A percentile compares a stretch with the other conserved stretches of the same genome.
Conservation (phyloP, 139 green algal genomes). For the Chlorella sp. region DNA sequence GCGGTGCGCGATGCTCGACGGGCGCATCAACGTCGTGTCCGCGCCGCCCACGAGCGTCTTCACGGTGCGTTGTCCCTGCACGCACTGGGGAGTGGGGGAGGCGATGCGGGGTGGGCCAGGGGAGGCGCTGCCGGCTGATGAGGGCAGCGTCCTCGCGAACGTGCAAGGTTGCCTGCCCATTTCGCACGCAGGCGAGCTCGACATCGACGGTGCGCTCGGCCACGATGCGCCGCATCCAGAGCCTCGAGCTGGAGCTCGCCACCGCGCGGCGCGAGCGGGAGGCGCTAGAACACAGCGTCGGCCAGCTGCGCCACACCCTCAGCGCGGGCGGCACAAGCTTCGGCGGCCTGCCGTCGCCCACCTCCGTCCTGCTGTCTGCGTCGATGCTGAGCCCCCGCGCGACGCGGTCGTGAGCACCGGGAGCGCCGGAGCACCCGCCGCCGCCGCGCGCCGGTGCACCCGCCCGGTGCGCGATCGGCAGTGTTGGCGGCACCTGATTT, state of each 20-base stretch:
- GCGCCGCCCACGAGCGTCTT: conserved; percentile 19
- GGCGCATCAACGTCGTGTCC: conserved; percentile 26
- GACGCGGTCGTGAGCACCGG: not conserved
- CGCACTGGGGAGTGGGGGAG: too few species aligned
- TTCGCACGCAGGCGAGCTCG: too few species aligned
- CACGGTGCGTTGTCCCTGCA: too few species aligned
- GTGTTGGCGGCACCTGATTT: too few species aligned
- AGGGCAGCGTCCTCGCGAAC: too few species aligned
- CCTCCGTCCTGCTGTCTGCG: not conserved
- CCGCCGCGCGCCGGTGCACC: too few species aligned
- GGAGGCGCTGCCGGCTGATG: too few species aligned
- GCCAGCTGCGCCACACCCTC: conserved; percentile 8
- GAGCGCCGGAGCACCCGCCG: too few species aligned
- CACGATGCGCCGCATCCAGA: conserved; percentile 29
- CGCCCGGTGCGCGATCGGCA: too few species aligned
- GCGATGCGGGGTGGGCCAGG: too few species aligned
- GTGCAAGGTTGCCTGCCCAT: too few species aligned
- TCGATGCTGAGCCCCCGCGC: not conserved
- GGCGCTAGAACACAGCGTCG: conserved; percentile 26
- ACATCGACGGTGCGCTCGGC: conserved; percentile 10
- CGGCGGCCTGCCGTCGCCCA: not conserved
- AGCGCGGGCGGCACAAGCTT: too few species aligned
- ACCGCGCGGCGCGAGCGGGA: conserved; percentile 26
- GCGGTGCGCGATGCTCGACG: conserved; percentile 33
- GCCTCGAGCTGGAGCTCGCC: conserved; percentile 29